Evolutionary conservation across 805 yeast genomes (phyloP), one percentile per base, ranked within the genome.

Genomic region (Starmerella asiatica): DNA sequence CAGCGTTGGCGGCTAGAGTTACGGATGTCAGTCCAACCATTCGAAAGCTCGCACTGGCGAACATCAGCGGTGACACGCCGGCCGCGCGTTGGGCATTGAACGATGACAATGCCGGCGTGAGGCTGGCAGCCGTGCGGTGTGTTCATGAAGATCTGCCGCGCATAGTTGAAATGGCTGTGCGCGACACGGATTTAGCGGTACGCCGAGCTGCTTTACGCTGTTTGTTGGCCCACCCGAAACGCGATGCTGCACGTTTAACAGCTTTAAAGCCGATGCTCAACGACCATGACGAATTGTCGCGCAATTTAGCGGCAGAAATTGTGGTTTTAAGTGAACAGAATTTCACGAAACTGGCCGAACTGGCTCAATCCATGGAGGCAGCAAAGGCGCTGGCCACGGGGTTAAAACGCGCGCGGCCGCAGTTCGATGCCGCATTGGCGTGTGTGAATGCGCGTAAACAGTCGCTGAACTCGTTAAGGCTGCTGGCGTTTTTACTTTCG

Each of bases 51-150:
- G 49, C 47, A 1, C 36, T 40, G 16, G 34, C 18, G 2, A 6
- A 4, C 9, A 8, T 17, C 8, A 6, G 9, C 11, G 21, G 15
- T 3, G 9, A 18, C 11, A 32, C 31, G 3, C 15, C 5, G 2
- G 36, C 23, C 12, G 23, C 20, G 4, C 17, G 3, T 3, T 8
- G 28, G 9, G 34, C 39, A 6, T 34, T 50, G 27, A 41, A 39
- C 37, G 53, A 50, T 26, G 33, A n/a, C 8, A 21, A 38, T 3
- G 40, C 40, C 2, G 6, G 35, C 7, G 54, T 50, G 17, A 48
- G 53, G 5, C n/a, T 44, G 4, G 27, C 40, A 12, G 42, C 47
- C 1, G 27, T 49, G 12, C 34, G 39, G 14, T 7, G 32, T 36
- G 3, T 16, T 34, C 15, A 24, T 21, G 2, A 5, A 37, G 8